Base-by-base conservation (phyloP, 2,329 filamentous ascomycete species). In the Exophiala oligosperma region DNA sequence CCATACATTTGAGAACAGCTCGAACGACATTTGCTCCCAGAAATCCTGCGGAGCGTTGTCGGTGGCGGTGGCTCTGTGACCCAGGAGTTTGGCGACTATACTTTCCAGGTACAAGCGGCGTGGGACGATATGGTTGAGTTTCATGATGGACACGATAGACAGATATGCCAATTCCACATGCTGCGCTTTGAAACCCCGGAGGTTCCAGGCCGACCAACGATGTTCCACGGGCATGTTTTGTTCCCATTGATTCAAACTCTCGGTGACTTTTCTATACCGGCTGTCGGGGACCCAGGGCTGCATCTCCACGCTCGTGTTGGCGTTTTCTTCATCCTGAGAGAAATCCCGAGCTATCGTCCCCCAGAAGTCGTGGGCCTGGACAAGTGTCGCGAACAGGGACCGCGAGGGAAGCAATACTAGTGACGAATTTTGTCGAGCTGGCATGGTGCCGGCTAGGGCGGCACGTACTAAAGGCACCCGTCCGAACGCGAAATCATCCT, bases 401-500 rank as follows among this genome's bases (percentile, higher is more conserved):
- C 71, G 63, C 1, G 62, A 56, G 3, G 66, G 62, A 0, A 65
- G 54, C 21, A 56, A 23, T n/a, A 29, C 24, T 14, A 28, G 12
- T 28, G 17, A 23, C 29, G 17, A n/a, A 23, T 49, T 6, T 14
- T 23, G 17, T 35, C 11, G 32, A 6, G 70, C 70, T 0, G 73
- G 69, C 12, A 66, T 64, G 2, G 72, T 75, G 1, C 71, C 73
- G 0, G 62, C 52, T 0, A 75, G 67, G 4, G 70, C 73, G 2
- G 72, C 71, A 1, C 74, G 64, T 8, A 68, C 62, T 0, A 55
- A 26, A 2, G 72, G 70, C 3, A 66, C 49, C 2, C 59, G 46
- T 4, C 72, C 73, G 58, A 75, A 75, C 6, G 72, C 69, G 55
- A 76, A 76, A 46, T 75, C 73, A 14, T 63, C 62, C 63, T 76